Percentiles rank a stretch among this genome's conserved stretches.
These are phyloP conservation scores for Cystofilobasidium ferigula DNA, from an alignment of 768 basidiomycete genomes.

Conservation along the genomic window DNA sequence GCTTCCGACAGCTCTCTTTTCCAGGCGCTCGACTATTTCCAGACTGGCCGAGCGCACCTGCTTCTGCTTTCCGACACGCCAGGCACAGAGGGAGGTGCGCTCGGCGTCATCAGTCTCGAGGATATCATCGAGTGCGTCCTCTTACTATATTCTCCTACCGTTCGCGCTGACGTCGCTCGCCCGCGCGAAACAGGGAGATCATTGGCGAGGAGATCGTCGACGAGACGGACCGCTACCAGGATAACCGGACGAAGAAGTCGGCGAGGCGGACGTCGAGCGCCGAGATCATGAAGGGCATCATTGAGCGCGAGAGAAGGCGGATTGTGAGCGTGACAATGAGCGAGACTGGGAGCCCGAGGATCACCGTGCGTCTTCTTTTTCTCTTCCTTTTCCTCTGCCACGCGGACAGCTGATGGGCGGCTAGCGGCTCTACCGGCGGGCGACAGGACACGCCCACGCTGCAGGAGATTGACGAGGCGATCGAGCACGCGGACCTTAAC, in stretches of 20 bases:
- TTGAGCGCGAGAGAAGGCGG: constrained; percentile 24
- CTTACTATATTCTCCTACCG: constrained; percentile 28
- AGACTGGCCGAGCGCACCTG: constrained; percentile 88
- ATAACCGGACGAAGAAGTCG: constrained; percentile 66
- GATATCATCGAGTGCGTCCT: constrained; percentile 48
- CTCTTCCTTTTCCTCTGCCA: background rate
- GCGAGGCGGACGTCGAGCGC: constrained; percentile 49
- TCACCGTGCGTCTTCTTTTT: background rate
- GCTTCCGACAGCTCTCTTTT: constrained; percentile 43
- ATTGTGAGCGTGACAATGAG: constrained; percentile 8
- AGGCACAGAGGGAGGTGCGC: constrained; percentile 61
- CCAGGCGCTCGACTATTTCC: constrained; percentile 69
- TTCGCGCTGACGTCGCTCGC: no score
- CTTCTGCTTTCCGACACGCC: constrained; percentile 74
- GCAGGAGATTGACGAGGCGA: background rate
- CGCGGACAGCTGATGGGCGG: background rate
- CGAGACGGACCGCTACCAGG: constrained; percentile 81
- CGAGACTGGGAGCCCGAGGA: background rate
- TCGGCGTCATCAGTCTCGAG: constrained; percentile 75
- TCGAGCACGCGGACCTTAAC: background rate
- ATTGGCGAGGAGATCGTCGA: constrained; percentile 59
- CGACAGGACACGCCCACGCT: background rate
- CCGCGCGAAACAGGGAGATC: constrained; percentile 7
- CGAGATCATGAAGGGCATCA: constrained; percentile 48
- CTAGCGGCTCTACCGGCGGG: background rate